These are phyloP conservation scores for Penicillium fimorum DNA, from an alignment of 495 filamentous ascomycete species.

Conservation along the genomic window DNA sequence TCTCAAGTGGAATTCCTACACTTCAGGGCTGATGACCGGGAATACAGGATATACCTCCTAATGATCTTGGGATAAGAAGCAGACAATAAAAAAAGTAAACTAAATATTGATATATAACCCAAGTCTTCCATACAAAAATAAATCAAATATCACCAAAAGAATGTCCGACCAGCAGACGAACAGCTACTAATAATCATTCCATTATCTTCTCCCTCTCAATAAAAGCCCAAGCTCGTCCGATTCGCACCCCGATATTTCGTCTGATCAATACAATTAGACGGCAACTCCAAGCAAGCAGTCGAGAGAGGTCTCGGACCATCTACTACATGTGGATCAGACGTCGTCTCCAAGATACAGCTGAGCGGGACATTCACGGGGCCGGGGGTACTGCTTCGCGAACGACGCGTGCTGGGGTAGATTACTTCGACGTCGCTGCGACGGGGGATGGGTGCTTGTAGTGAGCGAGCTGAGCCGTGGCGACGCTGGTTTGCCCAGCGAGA, in stretches of 20 bases:
- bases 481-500: conserved; percentile 22
- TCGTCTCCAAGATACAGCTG: conserved; percentile 38
- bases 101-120: too few relatives aligned
- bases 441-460: conserved; percentile 16
- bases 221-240: conserved; percentile 34
- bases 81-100: too few relatives aligned
- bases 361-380: conserved; percentile 28
- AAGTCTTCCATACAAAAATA: background rate
- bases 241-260: conserved; percentile 38
- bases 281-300: conserved; percentile 7
- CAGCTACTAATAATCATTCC: background rate
- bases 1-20: too few relatives aligned
- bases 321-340: conserved; percentile 21
- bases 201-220: conserved; percentile 11
- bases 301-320: conserved; percentile 19
- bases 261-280: conserved; percentile 23
- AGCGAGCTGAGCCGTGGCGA: conserved; percentile 24
- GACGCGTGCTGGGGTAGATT: conserved; percentile 38
- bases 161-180: conserved; percentile 7
- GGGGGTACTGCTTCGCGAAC: conserved; percentile 39
- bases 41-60: too few relatives aligned
- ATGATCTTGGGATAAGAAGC: too few relatives aligned
- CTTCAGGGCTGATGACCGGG: too few relatives aligned
- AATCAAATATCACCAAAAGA: background rate
- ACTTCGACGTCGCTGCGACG: conserved; percentile 37